Evolutionary conservation across 441 rosid species (phyloP), one percentile per base, ranked within the genome.

Genomic region (Theobroma grandiflorum): DNA sequence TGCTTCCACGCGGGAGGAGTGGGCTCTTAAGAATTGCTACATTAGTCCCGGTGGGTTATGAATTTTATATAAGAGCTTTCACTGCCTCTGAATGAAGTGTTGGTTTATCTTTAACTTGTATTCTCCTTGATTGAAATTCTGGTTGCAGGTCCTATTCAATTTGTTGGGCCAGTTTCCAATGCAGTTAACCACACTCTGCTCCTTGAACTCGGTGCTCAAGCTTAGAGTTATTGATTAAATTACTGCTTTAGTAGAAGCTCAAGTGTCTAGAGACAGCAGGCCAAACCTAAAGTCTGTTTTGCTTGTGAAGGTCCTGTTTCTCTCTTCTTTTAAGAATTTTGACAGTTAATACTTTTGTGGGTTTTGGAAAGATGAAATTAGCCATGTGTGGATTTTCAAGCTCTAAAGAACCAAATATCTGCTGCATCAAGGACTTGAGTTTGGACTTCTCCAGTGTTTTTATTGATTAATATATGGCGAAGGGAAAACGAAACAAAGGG

Each of bases 71-170:
- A 16, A 16, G 31, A 26, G 31, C 31, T 38, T 8, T 20, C 11
- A 15, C 31, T 43, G 4, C 26, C 14, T 15, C 16, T 8, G 2
- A n/a, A 26, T 15, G 58, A 2, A 20, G 8, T 12, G 3, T 42
- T 26, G 8, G 16, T 22, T 52, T 69, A 26, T 58, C 10, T 33
- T 10, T 33, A 62, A 31, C 20, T 26, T 6, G 31, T 26, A 26
- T 26, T 31, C 4, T 4, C 4, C 0, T 3, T 18, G 31, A 78
- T 74, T n/a, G 31, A 40, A 6, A n/a, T 26, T 59, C 66, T 9
- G 26, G 43, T 37, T 63, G 69, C 88, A 95, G 99, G 99, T 88
- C 98, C 99, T n/a, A 92, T 97, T 82, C 99, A 97, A 85, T 97
- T 97, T 50, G 82, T 9, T 55, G 99, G 99, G 42, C 90, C 97